Percentiles rank a stretch among this genome's conserved stretches.
Conservation (phyloP, 2,329 filamentous ascomycete species). For the Leptographium radiaticola region DNA sequence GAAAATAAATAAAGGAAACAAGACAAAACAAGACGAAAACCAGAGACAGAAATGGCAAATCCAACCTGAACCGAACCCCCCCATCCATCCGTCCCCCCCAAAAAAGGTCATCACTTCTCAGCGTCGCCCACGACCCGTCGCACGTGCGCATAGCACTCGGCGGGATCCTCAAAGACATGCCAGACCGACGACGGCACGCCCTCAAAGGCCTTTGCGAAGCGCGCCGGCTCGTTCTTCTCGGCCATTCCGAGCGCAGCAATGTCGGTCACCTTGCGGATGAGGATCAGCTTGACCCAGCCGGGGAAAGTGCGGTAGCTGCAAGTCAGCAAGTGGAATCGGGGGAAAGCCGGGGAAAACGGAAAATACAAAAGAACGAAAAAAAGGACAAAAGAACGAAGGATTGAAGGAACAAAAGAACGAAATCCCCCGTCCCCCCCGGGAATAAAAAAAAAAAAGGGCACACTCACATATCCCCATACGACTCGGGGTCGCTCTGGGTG, state of each 20-base stretch:
- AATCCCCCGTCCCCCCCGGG: too few species aligned
- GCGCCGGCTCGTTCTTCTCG: constrained; percentile 56
- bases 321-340: background rate
- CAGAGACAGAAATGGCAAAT: too few species aligned
- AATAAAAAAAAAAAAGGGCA: too few species aligned
- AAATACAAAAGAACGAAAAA: background rate
- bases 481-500: constrained; percentile 82
- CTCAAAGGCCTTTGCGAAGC: constrained; percentile 76
- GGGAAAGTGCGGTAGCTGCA: constrained; percentile 47
- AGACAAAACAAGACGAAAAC: too few species aligned
- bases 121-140: constrained; percentile 13
- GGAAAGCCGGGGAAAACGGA: background rate
- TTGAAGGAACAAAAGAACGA: background rate
- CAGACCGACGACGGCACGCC: constrained; percentile 57
- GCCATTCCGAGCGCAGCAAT: constrained; percentile 56
- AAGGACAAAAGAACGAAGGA: background rate
- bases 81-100: background rate
- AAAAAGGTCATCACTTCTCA: background rate
- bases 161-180: constrained; percentile 70
- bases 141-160: constrained; percentile 41
- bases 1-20: too few species aligned
- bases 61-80: background rate
- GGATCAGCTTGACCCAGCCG: constrained; percentile 70
- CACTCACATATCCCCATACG: constrained; percentile 66
- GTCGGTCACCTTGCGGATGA: constrained; percentile 72